phyloP scores from a whole-genome alignment of 2,329 filamentous ascomycete genomes.

The Rasamsonia emersonii region DNA sequence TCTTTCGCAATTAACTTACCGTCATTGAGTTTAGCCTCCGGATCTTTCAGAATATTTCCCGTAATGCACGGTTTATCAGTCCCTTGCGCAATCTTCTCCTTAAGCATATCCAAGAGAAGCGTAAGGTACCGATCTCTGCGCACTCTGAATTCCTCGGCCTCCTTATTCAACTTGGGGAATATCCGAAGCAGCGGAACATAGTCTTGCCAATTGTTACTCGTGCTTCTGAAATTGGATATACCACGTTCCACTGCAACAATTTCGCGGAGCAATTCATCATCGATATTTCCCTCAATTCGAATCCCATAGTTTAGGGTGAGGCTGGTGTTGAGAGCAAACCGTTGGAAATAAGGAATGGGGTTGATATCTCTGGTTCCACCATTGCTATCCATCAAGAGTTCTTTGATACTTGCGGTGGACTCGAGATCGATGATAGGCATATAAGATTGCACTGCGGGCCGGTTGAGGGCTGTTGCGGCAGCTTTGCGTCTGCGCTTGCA shows the following conservation, averaged over 20 bases:
- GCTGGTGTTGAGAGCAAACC: slow-evolving; percentile 68
- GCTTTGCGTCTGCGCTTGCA: slow-evolving; percentile 70
- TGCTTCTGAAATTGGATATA: slow-evolving; percentile 67
- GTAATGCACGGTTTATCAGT: slow-evolving; percentile 61
- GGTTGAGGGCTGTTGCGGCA: slow-evolving; percentile 68
- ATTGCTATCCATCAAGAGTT: slow-evolving; percentile 58
- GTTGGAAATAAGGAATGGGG: slow-evolving; percentile 63
- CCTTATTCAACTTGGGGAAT: slow-evolving; percentile 52
- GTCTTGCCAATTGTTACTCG: slow-evolving; percentile 77
- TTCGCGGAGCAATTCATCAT: slow-evolving; percentile 60
- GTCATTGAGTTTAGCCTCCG: slow-evolving; percentile 59
- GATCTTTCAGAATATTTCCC: slow-evolving; percentile 62
- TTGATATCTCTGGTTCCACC: slow-evolving; percentile 58
- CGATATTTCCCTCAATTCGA: slow-evolving; percentile 61
- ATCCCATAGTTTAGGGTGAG: slow-evolving; percentile 73
- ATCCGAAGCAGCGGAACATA: slow-evolving; percentile 69
- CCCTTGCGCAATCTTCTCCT: slow-evolving; percentile 52
- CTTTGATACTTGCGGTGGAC: slow-evolving; percentile 60
- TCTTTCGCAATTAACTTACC: slow-evolving; percentile 36
- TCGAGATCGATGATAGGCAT: slow-evolving; percentile 78
- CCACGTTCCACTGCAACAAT: slow-evolving; percentile 68
- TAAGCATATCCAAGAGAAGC: slow-evolving; percentile 50
- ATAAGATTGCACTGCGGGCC: slow-evolving; percentile 66
- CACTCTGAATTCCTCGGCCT: slow-evolving; percentile 57
- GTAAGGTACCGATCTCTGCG: slow-evolving; percentile 60